Percentiles rank a stretch among this genome's conserved stretches.
Evolutionary conservation across 75 land plant genomes (phyloP).

Genomic region (Isoetes taiwanensis): DNA sequence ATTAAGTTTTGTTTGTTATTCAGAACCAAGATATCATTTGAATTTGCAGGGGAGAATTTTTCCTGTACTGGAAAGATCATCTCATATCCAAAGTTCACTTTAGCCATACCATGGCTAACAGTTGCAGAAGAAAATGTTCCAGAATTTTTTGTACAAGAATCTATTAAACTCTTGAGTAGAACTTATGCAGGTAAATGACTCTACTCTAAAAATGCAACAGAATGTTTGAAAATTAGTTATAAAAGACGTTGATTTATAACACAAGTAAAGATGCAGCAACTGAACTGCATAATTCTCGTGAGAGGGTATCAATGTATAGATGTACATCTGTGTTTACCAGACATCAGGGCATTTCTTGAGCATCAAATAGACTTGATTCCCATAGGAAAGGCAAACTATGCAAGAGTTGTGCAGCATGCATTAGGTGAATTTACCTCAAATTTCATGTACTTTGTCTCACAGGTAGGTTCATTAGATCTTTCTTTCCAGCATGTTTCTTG

Average conservation of each 20-base stretch:
- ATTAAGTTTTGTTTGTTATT: too few species aligned
- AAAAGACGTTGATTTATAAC: too few species aligned
- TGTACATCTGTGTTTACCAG: conserved; percentile 87
- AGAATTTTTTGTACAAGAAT: conserved; percentile 46
- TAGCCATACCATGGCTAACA: conserved; percentile 92
- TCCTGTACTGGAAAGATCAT: conserved; percentile 55
- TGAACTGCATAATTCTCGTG: conserved; percentile 57
- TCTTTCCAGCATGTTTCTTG: too few species aligned
- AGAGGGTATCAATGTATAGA: conserved; percentile 90
- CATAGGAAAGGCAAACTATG: conserved; percentile 76
- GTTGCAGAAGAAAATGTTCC: conserved; percentile 73
- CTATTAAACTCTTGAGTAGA: conserved; percentile 49
- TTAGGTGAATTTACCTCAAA: conserved; percentile 63
- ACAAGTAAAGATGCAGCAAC: too few species aligned
- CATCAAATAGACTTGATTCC: conserved; percentile 90
- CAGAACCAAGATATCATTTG: conserved; percentile 70
- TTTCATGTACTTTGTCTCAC: conserved; percentile 51
- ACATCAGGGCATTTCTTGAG: conserved; percentile 91
- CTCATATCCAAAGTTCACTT: conserved; percentile 58
- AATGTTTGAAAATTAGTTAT: too few species aligned
- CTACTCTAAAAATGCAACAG: background rate
- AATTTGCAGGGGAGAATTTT: conserved; percentile 61
- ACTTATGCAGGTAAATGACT: conserved; percentile 63
- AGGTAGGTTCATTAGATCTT: too few species aligned
- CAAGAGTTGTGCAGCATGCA: conserved; percentile 55